A percentile compares a stretch with the other conserved stretches of the same genome.
These are phyloP conservation scores for Mortierella sp. DNA, from an alignment of 371 early-diverging fungal species.

Conservation along the genomic window DNA sequence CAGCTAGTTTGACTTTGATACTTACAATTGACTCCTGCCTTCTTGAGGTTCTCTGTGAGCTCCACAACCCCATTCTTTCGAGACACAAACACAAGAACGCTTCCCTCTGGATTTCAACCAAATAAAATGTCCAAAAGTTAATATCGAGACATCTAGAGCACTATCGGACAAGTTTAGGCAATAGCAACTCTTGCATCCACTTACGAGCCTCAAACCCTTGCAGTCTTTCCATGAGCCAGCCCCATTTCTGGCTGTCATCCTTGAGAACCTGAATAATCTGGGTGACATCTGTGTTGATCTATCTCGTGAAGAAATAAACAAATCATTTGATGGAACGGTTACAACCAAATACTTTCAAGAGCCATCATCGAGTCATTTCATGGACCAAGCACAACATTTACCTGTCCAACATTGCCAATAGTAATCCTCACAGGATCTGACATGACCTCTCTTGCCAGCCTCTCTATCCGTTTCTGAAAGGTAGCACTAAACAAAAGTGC, in stretches of 20 bases:
- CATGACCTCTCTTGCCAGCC: slow-evolving; percentile 91
- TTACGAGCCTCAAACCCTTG: slow-evolving; percentile 66
- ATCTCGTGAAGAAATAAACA: not conserved
- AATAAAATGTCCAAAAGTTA: not conserved
- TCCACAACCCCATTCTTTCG: slow-evolving; percentile 73
- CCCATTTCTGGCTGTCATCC: slow-evolving; percentile 72
- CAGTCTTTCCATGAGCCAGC: slow-evolving; percentile 68
- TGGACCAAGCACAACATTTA: slow-evolving; percentile 7
- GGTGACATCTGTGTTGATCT: slow-evolving; percentile 82
- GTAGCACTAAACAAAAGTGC: slow-evolving; percentile 99
- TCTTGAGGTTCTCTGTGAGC: slow-evolving; percentile 63
- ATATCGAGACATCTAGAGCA: not conserved
- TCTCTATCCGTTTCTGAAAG: slow-evolving; percentile 96
- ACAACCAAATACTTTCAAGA: no score
- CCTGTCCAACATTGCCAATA: slow-evolving; percentile 71
- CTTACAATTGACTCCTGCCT: slow-evolving; percentile 67
- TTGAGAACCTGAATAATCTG: slow-evolving; percentile 75
- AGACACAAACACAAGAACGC: slow-evolving; percentile 74
- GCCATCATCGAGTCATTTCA: no score
- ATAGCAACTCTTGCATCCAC: slow-evolving; percentile 1
- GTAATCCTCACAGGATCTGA: slow-evolving; percentile 92
- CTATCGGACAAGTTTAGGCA: not conserved
- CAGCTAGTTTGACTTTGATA: not conserved
- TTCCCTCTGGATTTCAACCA: slow-evolving; percentile 62
- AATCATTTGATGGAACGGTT: no score